These are phyloP conservation scores for Aureobasidium mangrovei DNA, from an alignment of 2,329 filamentous ascomycete species.

Conservation along the genomic window DNA sequence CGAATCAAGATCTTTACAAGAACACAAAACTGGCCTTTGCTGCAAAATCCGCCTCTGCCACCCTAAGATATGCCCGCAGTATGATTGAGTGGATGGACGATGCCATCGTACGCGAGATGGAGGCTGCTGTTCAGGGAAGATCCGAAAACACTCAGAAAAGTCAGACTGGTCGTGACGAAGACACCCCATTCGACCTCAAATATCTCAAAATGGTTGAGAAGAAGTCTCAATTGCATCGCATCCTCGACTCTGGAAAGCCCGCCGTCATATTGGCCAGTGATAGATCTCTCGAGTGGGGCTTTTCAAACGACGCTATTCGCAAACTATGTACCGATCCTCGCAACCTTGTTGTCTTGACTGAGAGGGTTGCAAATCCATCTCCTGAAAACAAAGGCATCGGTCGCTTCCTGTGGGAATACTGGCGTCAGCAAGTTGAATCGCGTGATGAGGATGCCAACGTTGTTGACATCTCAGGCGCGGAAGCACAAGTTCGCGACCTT, in stretches of 20 bases:
- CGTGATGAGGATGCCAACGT: constrained; percentile 1
- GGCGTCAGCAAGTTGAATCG: constrained; percentile 23
- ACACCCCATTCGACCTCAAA: constrained; percentile 82
- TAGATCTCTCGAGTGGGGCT: constrained; percentile 85
- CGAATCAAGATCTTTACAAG: constrained; percentile 38
- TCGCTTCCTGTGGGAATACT: constrained; percentile 61
- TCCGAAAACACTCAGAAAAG: constrained; percentile 23
- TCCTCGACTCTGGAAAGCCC: constrained; percentile 47
- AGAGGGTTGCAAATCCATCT: constrained; percentile 48
- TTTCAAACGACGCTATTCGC: constrained; percentile 72
- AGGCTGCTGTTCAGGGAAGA: constrained; percentile 33
- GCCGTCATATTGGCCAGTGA: constrained; percentile 87
- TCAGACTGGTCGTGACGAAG: constrained; percentile 30
- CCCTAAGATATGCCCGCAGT: constrained; percentile 81
- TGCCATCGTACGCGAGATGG: constrained; percentile 70
- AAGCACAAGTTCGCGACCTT: not conserved
- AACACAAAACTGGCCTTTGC: constrained; percentile 65
- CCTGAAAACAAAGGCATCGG: constrained; percentile 50
- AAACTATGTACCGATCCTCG: constrained; percentile 64
- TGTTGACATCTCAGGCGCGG: constrained; percentile 3
- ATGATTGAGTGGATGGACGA: constrained; percentile 99
- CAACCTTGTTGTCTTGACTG: constrained; percentile 82
- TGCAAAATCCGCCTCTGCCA: constrained; percentile 76
- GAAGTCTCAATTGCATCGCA: constrained; percentile 66
- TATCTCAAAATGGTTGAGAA: constrained; percentile 77